Percentiles rank a stretch among this genome's conserved stretches.
These are phyloP conservation scores for Polygonum maritimum DNA, from an alignment of 148 eudicot species.

Conservation along the genomic window DNA sequence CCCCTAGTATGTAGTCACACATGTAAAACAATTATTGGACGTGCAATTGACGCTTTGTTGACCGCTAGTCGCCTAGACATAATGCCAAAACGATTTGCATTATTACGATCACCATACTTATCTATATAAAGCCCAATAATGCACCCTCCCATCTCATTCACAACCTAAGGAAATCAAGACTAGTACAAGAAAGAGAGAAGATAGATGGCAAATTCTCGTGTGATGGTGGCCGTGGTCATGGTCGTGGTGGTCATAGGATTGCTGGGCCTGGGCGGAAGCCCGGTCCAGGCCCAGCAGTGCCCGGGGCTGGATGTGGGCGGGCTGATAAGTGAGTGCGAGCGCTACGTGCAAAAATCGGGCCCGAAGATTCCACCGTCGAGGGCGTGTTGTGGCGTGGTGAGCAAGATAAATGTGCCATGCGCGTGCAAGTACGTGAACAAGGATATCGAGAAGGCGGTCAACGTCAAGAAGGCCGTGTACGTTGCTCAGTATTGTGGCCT, in stretches of 20 bases:
- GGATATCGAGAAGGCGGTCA: conserved; percentile 19
- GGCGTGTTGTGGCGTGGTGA: conserved; percentile 21
- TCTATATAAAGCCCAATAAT: too few species aligned
- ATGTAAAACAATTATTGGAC: too few species aligned
- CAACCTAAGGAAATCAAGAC: too few species aligned
- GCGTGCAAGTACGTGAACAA: conserved; percentile 27
- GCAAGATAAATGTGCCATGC: conserved; percentile 25
- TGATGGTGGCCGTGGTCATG: neutral
- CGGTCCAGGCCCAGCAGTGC: neutral
- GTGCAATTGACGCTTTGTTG: too few species aligned
- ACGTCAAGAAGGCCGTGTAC: conserved; percentile 25
- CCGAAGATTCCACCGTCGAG: conserved; percentile 20
- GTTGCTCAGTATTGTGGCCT: conserved; percentile 23
- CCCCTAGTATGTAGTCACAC: too few species aligned
- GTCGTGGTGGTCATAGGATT: neutral
- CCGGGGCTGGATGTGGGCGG: conserved; percentile 9
- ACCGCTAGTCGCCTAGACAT: too few species aligned
- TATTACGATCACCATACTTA: too few species aligned
- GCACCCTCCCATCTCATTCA: too few species aligned
- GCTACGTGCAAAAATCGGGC: conserved; percentile 21
- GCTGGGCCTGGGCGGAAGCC: neutral
- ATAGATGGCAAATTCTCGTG: neutral
- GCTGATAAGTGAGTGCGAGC: conserved; percentile 20
- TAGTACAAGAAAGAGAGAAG: neutral
- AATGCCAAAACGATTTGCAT: too few species aligned